Evolutionary conservation across 192 early-diverging fungal genomes (phyloP).

Genomic region (Backusella australiensis): DNA sequence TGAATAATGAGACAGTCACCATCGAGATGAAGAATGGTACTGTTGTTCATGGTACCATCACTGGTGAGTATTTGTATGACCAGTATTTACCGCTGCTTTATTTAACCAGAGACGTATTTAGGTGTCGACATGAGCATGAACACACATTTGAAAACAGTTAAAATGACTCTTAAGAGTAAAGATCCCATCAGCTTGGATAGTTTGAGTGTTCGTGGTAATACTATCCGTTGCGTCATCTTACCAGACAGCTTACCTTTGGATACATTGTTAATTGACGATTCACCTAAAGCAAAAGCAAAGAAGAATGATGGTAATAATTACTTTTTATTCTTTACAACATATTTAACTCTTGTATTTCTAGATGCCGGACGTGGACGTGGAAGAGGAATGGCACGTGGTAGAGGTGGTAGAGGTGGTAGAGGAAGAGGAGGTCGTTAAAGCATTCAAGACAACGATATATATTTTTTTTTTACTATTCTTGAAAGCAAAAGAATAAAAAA

Average conservation of each 20-base stretch:
- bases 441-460: neutral
- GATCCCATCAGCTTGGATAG: slow-evolving; percentile 89
- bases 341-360: slow-evolving; percentile 1
- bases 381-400: slow-evolving; percentile 69
- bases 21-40: slow-evolving; percentile 99
- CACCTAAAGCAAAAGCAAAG: slow-evolving; percentile 91
- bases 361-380: slow-evolving; percentile 64
- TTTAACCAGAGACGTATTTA: slow-evolving; percentile 21
- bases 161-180: slow-evolving; percentile 95
- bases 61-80: slow-evolving; percentile 37
- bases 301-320: slow-evolving; percentile 61
- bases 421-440: slow-evolving; percentile 44
- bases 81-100: neutral
- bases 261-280: slow-evolving; percentile 93
- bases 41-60: slow-evolving; percentile 93
- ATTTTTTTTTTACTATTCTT: neutral
- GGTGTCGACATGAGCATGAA: slow-evolving; percentile 99
- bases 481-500: neutral
- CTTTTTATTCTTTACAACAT: neutral
- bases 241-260: slow-evolving; percentile 95
- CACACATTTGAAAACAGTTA: slow-evolving; percentile 97
- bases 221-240: slow-evolving; percentile 92
- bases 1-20: slow-evolving; percentile 95
- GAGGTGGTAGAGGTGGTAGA: slow-evolving; percentile 58
- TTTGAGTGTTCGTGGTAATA: slow-evolving; percentile 95